A percentile compares a stretch with the other conserved stretches of the same genome.
Conservation (phyloP, 495 filamentous ascomycete genomes). For the Elasticomyces elasticus region DNA sequence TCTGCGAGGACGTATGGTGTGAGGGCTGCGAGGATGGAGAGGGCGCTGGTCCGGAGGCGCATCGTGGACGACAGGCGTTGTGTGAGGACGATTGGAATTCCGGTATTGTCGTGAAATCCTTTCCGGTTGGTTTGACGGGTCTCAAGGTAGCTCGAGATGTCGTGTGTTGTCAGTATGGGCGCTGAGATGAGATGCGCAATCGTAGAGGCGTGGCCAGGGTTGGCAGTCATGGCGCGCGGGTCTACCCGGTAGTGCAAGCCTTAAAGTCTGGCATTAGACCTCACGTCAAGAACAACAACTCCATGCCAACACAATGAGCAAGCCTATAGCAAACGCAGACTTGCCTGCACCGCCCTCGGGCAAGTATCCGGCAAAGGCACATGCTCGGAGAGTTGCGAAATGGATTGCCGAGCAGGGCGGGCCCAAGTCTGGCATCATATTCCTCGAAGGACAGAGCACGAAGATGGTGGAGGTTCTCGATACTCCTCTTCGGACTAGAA, state of each 20-base stretch:
- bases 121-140: background rate
- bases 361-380: slow-evolving; percentile 93
- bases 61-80: background rate
- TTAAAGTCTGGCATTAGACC: background rate
- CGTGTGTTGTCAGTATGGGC: too few species aligned
- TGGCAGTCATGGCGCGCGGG: background rate
- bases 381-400: slow-evolving; percentile 71
- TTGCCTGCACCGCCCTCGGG: slow-evolving; percentile 30
- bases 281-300: background rate
- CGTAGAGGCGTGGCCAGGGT: background rate
- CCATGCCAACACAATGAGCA: background rate
- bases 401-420: slow-evolving; percentile 54
- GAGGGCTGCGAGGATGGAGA: slow-evolving; percentile 36
- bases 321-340: slow-evolving; percentile 18
- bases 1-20: slow-evolving; percentile 43
- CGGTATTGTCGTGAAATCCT: background rate
- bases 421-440: slow-evolving; percentile 56
- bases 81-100: background rate
- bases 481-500: background rate
- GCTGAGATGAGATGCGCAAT: too few species aligned
- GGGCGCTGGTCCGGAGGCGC: slow-evolving; percentile 9
- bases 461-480: slow-evolving; percentile 28
- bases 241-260: background rate
- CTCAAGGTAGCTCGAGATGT: too few species aligned
- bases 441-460: slow-evolving; percentile 77